Conservation (phyloP, 2,329 filamentous ascomycete genomes). For the Lomentospora prolificans region DNA sequence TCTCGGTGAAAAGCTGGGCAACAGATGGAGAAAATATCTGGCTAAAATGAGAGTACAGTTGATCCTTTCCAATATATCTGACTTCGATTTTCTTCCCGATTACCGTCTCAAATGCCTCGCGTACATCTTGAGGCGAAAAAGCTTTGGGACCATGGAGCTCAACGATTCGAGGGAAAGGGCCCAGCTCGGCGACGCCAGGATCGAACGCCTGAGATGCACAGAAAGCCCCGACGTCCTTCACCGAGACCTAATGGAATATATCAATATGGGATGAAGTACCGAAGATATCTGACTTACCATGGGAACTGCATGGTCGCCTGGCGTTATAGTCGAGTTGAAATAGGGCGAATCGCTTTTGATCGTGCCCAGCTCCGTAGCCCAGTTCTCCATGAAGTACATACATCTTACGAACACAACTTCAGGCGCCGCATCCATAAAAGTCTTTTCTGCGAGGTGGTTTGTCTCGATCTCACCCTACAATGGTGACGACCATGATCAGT, state of each 20-base stretch:
- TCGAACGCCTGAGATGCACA: not conserved
- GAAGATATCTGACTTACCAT: conserved; percentile 17
- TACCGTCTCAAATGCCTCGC: conserved; percentile 17
- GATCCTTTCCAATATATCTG: conserved; percentile 14
- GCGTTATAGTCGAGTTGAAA: conserved; percentile 6
- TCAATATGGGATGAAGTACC: not conserved
- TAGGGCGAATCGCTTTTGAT: not conserved
- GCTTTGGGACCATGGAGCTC: conserved; percentile 19
- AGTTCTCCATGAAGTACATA: conserved; percentile 15
- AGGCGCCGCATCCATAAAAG: conserved; percentile 13
- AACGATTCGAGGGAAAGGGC: conserved; percentile 13
- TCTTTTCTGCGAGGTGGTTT: conserved; percentile 15
- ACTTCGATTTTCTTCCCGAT: conserved; percentile 17
- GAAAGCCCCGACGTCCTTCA: not conserved
- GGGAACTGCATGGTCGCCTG: conserved; percentile 19
- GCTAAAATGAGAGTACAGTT: conserved; percentile 16
- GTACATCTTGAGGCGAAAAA: conserved; percentile 20
- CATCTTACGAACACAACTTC: conserved; percentile 16
- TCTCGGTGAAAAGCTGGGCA: conserved; percentile 18
- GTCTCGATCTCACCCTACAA: conserved; percentile 8
- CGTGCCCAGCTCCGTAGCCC: not conserved
- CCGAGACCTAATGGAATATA: not conserved
- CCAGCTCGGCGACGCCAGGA: not conserved
- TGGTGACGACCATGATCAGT: not conserved
- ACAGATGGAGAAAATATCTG: conserved; percentile 14